A percentile compares a stretch with the other conserved stretches of the same genome.
Conservation (phyloP, 2,329 filamentous ascomycete genomes). For the Claviceps arundinis region DNA sequence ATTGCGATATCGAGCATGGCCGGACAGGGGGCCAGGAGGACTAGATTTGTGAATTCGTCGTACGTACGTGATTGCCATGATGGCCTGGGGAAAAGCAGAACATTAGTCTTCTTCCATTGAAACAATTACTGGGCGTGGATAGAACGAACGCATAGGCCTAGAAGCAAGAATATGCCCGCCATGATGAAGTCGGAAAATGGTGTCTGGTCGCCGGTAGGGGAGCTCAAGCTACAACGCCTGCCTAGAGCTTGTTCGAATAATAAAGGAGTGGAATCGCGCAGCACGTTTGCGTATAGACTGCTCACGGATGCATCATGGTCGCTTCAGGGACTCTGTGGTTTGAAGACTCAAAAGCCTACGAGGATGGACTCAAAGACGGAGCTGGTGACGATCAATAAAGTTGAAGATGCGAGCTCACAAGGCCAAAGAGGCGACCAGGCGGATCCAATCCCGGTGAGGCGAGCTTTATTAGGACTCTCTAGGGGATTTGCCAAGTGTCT, state of each 20-base stretch:
- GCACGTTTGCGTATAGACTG: not conserved
- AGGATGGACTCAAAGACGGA: not conserved
- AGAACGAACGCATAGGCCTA: conserved; percentile 27
- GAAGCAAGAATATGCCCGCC: conserved; percentile 26
- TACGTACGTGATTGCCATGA: conserved; percentile 44
- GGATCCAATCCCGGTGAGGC: too few relatives aligned
- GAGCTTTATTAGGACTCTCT: too few relatives aligned
- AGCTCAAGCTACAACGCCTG: not conserved
- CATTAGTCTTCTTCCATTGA: not conserved
- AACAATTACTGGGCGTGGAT: not conserved
- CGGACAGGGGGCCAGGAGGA: too few relatives aligned
- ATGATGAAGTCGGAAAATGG: conserved; percentile 13
- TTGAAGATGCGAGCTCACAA: too few relatives aligned
- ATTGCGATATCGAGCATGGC: not conserved
- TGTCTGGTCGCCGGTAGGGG: not conserved
- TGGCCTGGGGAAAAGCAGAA: conserved; percentile 23
- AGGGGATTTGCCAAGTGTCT: not conserved
- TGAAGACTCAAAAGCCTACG: not conserved
- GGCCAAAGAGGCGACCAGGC: too few relatives aligned
- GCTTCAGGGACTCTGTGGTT: not conserved
- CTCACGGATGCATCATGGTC: conserved; percentile 3
- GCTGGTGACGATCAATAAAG: not conserved
- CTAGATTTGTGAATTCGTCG: not conserved
- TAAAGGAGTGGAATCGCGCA: not conserved
- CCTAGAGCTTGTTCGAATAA: not conserved